Base-by-base conservation (phyloP, 2,329 filamentous ascomycete genomes). In the Fusarium hostae region DNA sequence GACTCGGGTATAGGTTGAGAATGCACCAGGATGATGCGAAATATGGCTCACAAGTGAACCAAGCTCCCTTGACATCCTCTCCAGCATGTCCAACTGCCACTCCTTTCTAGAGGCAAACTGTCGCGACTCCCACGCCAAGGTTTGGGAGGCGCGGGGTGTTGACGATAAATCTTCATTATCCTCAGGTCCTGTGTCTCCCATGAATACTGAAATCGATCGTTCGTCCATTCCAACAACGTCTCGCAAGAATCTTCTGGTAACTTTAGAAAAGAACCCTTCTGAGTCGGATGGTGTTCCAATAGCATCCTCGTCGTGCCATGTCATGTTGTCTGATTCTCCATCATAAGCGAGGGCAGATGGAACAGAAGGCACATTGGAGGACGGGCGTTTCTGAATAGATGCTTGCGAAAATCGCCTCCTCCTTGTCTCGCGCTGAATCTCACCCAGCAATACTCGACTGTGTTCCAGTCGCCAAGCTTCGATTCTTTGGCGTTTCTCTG, bases 181-280 rank as follows among this genome's bases (percentile, higher is more conserved):
- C 30, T 82, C 83, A 5, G 91, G 90, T 28, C 97, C 82, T 5
- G 89, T 84, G 79, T 98, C 94, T 16, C 96, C 96, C 61, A 98
- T 91, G 12, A 99, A 90, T 54, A 98, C 90, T 0, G 93, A 93
- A 12, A 99, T 86, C 24, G 96, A 85, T 54, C 89, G 88, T 70
- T 98, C 94, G 75, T 98, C 95, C 60, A 99, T 92, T 12, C 95
- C 95, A 79, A 98, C 92, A 45, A 99, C 83, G 78, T 98, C 94
- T 57, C 91, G 89, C 74, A 99, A 94, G 32, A 98, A 92, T 76
- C 91, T 94, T 63, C 92, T 89, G 5, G 95, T 97, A 54, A 98
- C 89, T 15, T 92, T 89, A 67, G 91, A 90, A 89, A 94, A 94
- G 72, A 97, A 88, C 2, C 92, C 91, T 71, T 94, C 90, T 44